These are phyloP conservation scores for Zymoseptoria brevis DNA, from an alignment of 2,329 filamentous ascomycete genomes.

Conservation along the genomic window DNA sequence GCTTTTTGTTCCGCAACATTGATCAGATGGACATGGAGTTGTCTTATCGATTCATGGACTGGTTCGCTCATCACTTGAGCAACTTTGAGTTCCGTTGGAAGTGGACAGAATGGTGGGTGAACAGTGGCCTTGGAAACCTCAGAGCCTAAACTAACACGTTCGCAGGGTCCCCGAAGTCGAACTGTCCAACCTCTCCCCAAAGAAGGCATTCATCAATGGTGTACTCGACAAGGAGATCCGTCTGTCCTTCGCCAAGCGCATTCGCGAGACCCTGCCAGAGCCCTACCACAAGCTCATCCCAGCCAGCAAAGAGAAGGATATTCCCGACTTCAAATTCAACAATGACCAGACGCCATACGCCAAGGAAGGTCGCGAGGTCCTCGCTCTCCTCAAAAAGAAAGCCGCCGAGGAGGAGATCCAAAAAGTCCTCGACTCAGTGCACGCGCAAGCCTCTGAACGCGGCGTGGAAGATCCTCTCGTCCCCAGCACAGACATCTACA, in stretches of 20 bases:
- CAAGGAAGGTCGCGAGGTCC: slow-evolving; percentile 73
- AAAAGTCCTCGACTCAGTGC: slow-evolving; percentile 68
- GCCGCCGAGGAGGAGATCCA: slow-evolving; percentile 81
- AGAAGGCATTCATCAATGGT: slow-evolving; percentile 87
- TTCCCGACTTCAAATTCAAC: slow-evolving; percentile 89
- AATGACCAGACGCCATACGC: slow-evolving; percentile 70
- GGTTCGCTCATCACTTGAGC: slow-evolving; percentile 95
- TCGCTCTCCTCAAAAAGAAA: slow-evolving; percentile 72
- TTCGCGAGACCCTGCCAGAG: slow-evolving; percentile 84
- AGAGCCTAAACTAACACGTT: slow-evolving; percentile 6
- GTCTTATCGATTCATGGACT: slow-evolving; percentile 81
- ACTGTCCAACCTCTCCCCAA: slow-evolving; percentile 68
- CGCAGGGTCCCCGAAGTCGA: slow-evolving; percentile 68
- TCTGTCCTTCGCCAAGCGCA: slow-evolving; percentile 89
- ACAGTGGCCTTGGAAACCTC: not conserved
- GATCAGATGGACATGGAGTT: slow-evolving; percentile 82
- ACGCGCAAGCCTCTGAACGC: slow-evolving; percentile 63
- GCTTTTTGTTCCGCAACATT: slow-evolving; percentile 77
- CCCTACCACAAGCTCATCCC: slow-evolving; percentile 75
- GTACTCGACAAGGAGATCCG: slow-evolving; percentile 95
- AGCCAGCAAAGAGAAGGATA: slow-evolving; percentile 85
- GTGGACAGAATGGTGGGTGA: slow-evolving; percentile 81
- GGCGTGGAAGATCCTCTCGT: slow-evolving; percentile 67
- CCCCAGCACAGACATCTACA: slow-evolving; percentile 84
- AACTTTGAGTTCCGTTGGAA: slow-evolving; percentile 99